phyloP scores from a whole-genome alignment of 2,329 filamentous ascomycete species.

The Fusarium sp. region DNA sequence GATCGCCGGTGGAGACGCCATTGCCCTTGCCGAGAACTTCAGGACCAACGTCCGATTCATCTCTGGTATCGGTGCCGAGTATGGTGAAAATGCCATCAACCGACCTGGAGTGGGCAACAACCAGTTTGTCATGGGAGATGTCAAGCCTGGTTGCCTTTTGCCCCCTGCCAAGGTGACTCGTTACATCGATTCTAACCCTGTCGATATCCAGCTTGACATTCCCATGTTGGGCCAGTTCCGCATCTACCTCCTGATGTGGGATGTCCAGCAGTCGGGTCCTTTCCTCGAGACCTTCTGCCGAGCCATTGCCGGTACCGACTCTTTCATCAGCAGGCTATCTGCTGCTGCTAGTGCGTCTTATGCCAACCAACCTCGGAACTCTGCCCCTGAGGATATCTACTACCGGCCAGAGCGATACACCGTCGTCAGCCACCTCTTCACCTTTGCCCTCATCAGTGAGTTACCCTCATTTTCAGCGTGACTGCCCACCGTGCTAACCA shows the following conservation, averaged over 20 bases:
- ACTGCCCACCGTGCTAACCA: slow-evolving; percentile 21
- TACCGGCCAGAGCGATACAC: slow-evolving; percentile 73
- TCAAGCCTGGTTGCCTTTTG: slow-evolving; percentile 63
- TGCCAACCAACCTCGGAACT: slow-evolving; percentile 62
- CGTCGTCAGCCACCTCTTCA: slow-evolving; percentile 71
- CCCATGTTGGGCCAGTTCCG: slow-evolving; percentile 80
- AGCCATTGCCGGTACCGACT: slow-evolving; percentile 58
- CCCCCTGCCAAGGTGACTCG: slow-evolving; percentile 75
- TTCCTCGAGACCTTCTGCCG: slow-evolving; percentile 69
- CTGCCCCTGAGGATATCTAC: slow-evolving; percentile 70
- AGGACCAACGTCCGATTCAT: slow-evolving; percentile 75
- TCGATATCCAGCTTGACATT: slow-evolving; percentile 79
- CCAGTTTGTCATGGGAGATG: slow-evolving; percentile 56
- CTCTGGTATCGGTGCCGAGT: slow-evolving; percentile 72
- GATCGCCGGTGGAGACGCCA: slow-evolving; percentile 67
- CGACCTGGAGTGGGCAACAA: slow-evolving; percentile 49
- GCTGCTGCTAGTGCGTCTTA: slow-evolving; percentile 69
- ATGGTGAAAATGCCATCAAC: slow-evolving; percentile 61
- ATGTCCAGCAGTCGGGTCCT: slow-evolving; percentile 61
- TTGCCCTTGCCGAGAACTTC: slow-evolving; percentile 72
- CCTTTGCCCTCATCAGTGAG: slow-evolving; percentile 72
- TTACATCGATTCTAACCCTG: slow-evolving; percentile 78
- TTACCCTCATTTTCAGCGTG: slow-evolving; percentile 16
- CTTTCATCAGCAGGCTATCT: slow-evolving; percentile 67
- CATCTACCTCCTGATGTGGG: slow-evolving; percentile 73